Evolutionary conservation across 2,329 filamentous ascomycete species (phyloP).

Genomic region (Ophiostoma montium): DNA sequence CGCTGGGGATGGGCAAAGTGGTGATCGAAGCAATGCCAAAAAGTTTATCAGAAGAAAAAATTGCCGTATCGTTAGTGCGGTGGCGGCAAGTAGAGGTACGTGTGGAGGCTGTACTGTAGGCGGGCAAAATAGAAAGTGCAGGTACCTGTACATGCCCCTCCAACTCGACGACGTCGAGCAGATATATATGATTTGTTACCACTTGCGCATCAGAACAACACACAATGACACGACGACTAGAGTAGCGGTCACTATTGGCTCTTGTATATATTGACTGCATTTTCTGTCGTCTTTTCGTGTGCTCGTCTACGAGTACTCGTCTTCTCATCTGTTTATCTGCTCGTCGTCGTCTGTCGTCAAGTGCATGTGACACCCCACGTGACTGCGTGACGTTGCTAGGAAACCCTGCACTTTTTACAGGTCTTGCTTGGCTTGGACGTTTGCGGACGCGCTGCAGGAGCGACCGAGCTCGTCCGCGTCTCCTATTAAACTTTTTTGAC

Average conservation of each 20-base stretch:
- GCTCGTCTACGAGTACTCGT: too few relatives aligned
- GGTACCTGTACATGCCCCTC: not conserved
- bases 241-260: too few relatives aligned
- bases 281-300: too few relatives aligned
- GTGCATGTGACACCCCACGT: not conserved
- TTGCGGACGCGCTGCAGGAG: not conserved
- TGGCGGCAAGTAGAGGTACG: not conserved
- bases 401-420: not conserved
- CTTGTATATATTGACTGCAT: too few relatives aligned
- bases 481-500: not conserved
- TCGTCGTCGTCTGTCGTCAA: not conserved
- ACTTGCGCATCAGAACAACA: too few relatives aligned
- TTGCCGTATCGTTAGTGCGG: not conserved
- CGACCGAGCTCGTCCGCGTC: not conserved
- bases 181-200: too few relatives aligned
- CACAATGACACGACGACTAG: too few relatives aligned
- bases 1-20: not conserved
- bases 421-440: too few relatives aligned
- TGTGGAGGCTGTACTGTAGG: not conserved
- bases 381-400: not conserved
- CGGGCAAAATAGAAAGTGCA: not conserved
- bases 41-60: constrained; percentile 3
- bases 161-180: not conserved
- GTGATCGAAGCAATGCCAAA: not conserved
- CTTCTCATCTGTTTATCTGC: too few relatives aligned